Percentiles rank a stretch among this genome's conserved stretches.
Conservation (phyloP, 305 asterid species). For the Fraxinus sp. region DNA sequence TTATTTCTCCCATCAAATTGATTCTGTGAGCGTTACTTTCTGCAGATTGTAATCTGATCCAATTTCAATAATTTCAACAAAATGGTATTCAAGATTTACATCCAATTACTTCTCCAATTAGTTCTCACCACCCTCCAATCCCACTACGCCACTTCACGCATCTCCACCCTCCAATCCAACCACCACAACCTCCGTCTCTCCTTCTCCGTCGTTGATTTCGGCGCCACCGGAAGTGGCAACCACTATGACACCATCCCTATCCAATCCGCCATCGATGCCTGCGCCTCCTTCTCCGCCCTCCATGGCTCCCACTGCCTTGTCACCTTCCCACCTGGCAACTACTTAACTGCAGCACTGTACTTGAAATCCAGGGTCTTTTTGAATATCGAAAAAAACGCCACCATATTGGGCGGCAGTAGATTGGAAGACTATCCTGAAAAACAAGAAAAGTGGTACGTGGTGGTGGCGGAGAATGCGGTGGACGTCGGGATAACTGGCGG, state of each 20-base stretch:
- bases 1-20: not conserved
- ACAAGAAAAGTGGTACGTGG: slow-evolving; percentile 76
- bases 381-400: slow-evolving; percentile 47
- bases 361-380: slow-evolving; percentile 72
- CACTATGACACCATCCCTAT: slow-evolving; percentile 72
- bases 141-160: slow-evolving; percentile 43
- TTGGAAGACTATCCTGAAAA: slow-evolving; percentile 64
- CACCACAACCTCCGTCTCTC: slow-evolving; percentile 29
- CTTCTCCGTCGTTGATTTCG: slow-evolving; percentile 63
- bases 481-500: slow-evolving; percentile 89
- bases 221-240: slow-evolving; percentile 65
- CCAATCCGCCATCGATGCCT: slow-evolving; percentile 70
- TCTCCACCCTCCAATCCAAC: slow-evolving; percentile 37
- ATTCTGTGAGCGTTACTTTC: not conserved
- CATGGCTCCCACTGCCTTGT: slow-evolving; percentile 52
- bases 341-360: slow-evolving; percentile 67
- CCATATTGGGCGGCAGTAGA: slow-evolving; percentile 64
- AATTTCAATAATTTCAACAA: slow-evolving; percentile 9
- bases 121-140: slow-evolving; percentile 40
- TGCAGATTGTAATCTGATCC: not conserved
- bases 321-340: slow-evolving; percentile 68
- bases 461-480: slow-evolving; percentile 66
- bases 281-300: slow-evolving; percentile 39
- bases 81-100: not conserved
- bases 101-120: slow-evolving; percentile 25